phyloP scores from a whole-genome alignment of 257 asterid genomes.

The Solanum piurae region DNA sequence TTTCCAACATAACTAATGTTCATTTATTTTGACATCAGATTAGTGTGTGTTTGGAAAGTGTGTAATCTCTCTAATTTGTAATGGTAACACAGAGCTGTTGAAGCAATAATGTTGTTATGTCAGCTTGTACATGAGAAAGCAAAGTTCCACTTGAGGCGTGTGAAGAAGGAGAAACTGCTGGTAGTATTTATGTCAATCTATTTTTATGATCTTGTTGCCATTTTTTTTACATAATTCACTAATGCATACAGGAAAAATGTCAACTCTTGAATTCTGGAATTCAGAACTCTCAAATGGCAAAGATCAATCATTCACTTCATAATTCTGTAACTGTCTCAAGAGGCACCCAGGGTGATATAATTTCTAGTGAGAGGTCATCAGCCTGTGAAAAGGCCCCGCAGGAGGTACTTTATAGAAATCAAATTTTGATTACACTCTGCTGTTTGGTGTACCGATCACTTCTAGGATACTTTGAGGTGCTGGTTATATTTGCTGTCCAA shows the following conservation, averaged over 20 bases:
- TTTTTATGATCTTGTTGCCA: not conserved
- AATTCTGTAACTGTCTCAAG: conserved; percentile 7
- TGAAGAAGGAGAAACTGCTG: conserved; percentile 49
- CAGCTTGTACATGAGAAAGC: conserved; percentile 53
- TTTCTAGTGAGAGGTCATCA: conserved; percentile 15
- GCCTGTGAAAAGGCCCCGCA: conserved; percentile 17
- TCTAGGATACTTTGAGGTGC: not conserved
- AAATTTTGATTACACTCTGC: not conserved
- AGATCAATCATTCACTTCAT: conserved; percentile 21
- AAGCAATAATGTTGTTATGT: conserved; percentile 41
- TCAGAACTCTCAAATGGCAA: conserved; percentile 42
- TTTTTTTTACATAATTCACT: conserved; percentile 7
- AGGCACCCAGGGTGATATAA: conserved; percentile 16
- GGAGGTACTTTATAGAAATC: not conserved
- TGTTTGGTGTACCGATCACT: not conserved
- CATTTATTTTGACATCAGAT: not conserved
- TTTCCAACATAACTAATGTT: not conserved
- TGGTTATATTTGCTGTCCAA: not conserved
- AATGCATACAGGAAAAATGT: conserved; percentile 48
- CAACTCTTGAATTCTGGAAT: conserved; percentile 41
- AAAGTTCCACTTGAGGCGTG: conserved; percentile 50
- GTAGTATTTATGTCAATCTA: conserved; percentile 34
- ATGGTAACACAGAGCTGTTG: conserved; percentile 48
- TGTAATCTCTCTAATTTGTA: not conserved
- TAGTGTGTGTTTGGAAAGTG: not conserved